Base-by-base conservation (phyloP, 371 early-diverging fungal genomes). In the Rhizopus stolonifer region DNA sequence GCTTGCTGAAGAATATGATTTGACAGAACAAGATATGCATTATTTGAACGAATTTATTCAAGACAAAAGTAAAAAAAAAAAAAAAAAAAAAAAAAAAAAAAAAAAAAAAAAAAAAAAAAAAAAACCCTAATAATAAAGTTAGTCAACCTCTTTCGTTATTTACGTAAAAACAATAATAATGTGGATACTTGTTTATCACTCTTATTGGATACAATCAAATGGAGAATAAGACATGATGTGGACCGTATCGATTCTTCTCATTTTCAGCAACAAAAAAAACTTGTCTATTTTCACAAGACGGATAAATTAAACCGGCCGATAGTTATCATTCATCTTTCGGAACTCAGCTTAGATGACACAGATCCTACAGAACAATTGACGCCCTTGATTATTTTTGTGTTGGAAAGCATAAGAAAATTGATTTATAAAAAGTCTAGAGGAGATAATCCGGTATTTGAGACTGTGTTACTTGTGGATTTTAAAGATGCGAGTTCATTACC, bases 131-230 rank as follows among this genome's bases (percentile, higher is more conserved):
- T n/a, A n/a, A n/a, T 9, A n/a, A 24, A 21, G 7, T 24, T 9
- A 77, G 77, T 65, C 0, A 73, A 65, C 5, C 33, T 77, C 15
- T 77, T 77, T 57, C 74, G 77, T 8, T 74, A 59, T 49, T 46
- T 77, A 13, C 59, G 63, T 5, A 69, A 67, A 42, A 67, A 69
- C 24, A 60, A 64, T 7, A 74, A 51, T 31, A 67, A 68, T 3
- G 31, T 74, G 40, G 69, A 71, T 4, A 61, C 63, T 5, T 58
- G 72, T 6, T 49, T 74, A 0, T 71, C 74, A 10, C 46, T 66
- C 4, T 48, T 74, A 34, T 21, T 77, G 15, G 74, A 69, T 25
- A 74, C 68, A 7, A 53, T 77, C 4, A 58, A 62, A 50, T 77
- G 77, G 77, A 65, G 77, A 29, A 57, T 77, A 2, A 33, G 43